These are phyloP conservation scores for Glycine latifolia DNA, from an alignment of 306 rosid species.

Conservation along the genomic window DNA sequence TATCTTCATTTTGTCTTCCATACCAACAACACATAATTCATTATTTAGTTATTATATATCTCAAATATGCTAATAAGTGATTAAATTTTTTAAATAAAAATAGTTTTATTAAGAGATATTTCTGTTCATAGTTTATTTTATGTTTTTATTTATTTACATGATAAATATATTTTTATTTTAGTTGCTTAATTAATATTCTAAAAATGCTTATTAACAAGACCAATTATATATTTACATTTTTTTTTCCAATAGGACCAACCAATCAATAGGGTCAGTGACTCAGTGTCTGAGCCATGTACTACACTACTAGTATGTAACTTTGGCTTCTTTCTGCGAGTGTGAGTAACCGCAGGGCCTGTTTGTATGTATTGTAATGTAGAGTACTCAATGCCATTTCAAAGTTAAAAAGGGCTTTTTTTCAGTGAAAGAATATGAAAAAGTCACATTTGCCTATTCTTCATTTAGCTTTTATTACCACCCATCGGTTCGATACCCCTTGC, in stretches of 20 bases:
- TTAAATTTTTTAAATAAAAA: too few species aligned
- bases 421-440: too few species aligned
- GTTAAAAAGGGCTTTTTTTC: neutral
- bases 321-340: neutral
- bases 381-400: neutral
- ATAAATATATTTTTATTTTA: neutral
- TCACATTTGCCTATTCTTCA: conserved; percentile 30
- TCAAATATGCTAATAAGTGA: too few species aligned
- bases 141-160: too few species aligned
- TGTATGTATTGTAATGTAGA: too few species aligned
- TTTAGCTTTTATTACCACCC: neutral
- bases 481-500: too few species aligned
- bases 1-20: conserved; percentile 64
- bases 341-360: neutral
- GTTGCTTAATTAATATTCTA: neutral
- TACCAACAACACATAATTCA: conserved; percentile 9
- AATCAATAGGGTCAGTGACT: neutral
- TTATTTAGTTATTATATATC: neutral
- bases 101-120: too few species aligned
- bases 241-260: neutral
- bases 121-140: too few species aligned
- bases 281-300: neutral
- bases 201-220: too few species aligned
- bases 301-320: neutral
- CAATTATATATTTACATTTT: neutral